phyloP scores from a whole-genome alignment of 2,329 filamentous ascomycete genomes.

The Aureobasidium leucospermi region DNA sequence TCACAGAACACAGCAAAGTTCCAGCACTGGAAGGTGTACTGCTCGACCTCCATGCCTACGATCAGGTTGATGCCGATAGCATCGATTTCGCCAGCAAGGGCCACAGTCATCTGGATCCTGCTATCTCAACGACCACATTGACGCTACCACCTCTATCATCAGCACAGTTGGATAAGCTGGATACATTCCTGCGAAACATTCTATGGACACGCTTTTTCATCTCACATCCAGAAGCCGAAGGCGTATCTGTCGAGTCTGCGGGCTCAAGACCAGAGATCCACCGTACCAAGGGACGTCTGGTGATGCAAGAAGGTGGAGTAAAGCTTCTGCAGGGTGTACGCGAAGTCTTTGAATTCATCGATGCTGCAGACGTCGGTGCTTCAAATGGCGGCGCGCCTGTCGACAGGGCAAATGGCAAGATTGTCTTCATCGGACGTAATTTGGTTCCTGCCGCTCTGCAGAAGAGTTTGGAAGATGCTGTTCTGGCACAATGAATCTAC shows the following conservation, averaged over 20 bases:
- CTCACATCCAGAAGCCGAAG: constrained; percentile 14
- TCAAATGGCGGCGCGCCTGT: neutral
- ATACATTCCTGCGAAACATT: constrained; percentile 73
- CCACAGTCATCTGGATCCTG: constrained; percentile 84
- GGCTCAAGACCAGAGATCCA: constrained; percentile 66
- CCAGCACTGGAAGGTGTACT: constrained; percentile 78
- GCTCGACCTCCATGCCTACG: constrained; percentile 87
- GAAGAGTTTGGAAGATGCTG: constrained; percentile 21
- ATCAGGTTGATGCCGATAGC: constrained; percentile 58
- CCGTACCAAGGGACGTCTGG: constrained; percentile 73
- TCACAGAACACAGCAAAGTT: constrained; percentile 72
- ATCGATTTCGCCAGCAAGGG: constrained; percentile 67
- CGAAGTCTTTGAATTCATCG: constrained; percentile 87
- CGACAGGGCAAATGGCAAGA: constrained; percentile 20
- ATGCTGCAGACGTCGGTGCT: constrained; percentile 31
- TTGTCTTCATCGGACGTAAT: constrained; percentile 30
- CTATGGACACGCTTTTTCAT: constrained; percentile 72
- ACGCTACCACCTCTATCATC: constrained; percentile 53
- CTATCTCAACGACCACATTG: constrained; percentile 61
- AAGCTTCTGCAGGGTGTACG: constrained; percentile 86
- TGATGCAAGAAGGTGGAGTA: constrained; percentile 54
- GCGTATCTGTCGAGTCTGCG: neutral
- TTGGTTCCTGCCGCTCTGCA: constrained; percentile 23
- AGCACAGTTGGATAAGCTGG: constrained; percentile 56
- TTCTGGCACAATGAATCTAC: neutral